Base-by-base conservation (phyloP, 768 basidiomycete species). In the Tricholoma sp. region DNA sequence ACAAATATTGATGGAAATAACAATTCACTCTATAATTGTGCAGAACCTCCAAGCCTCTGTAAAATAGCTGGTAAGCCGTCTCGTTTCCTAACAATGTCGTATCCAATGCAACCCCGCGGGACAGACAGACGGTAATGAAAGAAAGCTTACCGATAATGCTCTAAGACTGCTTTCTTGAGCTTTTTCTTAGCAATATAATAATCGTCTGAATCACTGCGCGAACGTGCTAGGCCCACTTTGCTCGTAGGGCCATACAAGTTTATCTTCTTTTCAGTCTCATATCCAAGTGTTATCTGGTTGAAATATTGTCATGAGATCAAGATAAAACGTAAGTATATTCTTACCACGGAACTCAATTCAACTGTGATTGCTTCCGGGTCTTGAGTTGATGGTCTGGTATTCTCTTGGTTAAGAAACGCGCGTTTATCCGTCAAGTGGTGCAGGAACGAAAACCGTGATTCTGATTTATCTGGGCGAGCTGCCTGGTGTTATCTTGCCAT, bases 121-220 rank as follows among this genome's bases (percentile, higher is more conserved):
- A 24, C 24, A 24, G 24, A 4, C n/a, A 24, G 24, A 4, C 4
- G 24, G 24, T 24, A 24, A 24, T 24, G 24, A 24, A n/a, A 24
- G 24, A 15, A 7, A 36, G 65, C 72, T 39, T 61, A 86, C 86
- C 84, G 81, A 69, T 98, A 96, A 67, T 88, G 86, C 65, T 96
- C 93, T 51, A 86, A 62, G 0, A 90, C 79, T 1, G 95, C 97
- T 59, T 83, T 85, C 69, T 89, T 89, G 44, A 99, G 76, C 65
- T 84, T 85, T 67, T 84, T 85, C 72, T 89, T 92, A n/a, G 95
- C 94, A 44, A 82, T 74, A 42, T 83, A 74, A 69, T 97, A 99
- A 54, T 88, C 83, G 42, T 88, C 89, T 0, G 91, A 91, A 62
- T 88, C 82, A 72, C n/a, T n/a, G n/a, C 77, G 53, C 13, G 72